phyloP scores from a whole-genome alignment of 2,329 filamentous ascomycete species.

The Claviceps paspali region DNA sequence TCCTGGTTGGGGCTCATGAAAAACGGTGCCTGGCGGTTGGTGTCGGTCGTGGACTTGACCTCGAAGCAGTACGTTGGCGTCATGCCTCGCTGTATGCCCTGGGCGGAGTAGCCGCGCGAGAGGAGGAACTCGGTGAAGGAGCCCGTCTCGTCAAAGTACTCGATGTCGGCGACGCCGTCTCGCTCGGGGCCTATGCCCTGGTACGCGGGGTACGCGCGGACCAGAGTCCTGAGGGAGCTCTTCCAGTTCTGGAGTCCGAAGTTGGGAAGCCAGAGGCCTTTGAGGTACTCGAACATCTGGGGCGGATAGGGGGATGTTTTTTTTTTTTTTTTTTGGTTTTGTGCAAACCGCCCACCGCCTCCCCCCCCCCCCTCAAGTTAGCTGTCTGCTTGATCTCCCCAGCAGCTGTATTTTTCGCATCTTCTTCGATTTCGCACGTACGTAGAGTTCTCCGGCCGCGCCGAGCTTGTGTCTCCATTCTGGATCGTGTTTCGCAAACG shows the following conservation, averaged over 20 bases:
- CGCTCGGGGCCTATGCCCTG: background rate
- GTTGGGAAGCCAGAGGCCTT: background rate
- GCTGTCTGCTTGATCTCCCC: no score
- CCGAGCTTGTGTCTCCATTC: slow-evolving; percentile 1
- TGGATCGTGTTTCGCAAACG: background rate
- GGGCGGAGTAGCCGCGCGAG: background rate
- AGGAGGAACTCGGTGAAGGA: background rate
- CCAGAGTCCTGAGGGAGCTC: background rate
- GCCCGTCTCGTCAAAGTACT: background rate
- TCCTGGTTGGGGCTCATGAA: slow-evolving; percentile 1
- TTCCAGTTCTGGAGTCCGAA: background rate
- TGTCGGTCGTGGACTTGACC: background rate
- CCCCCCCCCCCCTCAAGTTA: no score
- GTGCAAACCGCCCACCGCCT: no score
- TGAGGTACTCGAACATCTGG: slow-evolving; percentile 1
- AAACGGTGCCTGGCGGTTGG: background rate
- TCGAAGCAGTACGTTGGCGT: slow-evolving; percentile 1
- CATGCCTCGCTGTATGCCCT: background rate
- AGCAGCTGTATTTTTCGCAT: no score
- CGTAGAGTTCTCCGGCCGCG: background rate
- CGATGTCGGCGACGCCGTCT: background rate
- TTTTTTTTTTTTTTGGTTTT: background rate
- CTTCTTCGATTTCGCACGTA: no score
- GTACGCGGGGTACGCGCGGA: background rate
- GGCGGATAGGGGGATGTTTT: no score